Evolutionary conservation across 2,329 filamentous ascomycete genomes (phyloP), one percentile per base, ranked within the genome.

Genomic region (Zymoseptoria tritici): DNA sequence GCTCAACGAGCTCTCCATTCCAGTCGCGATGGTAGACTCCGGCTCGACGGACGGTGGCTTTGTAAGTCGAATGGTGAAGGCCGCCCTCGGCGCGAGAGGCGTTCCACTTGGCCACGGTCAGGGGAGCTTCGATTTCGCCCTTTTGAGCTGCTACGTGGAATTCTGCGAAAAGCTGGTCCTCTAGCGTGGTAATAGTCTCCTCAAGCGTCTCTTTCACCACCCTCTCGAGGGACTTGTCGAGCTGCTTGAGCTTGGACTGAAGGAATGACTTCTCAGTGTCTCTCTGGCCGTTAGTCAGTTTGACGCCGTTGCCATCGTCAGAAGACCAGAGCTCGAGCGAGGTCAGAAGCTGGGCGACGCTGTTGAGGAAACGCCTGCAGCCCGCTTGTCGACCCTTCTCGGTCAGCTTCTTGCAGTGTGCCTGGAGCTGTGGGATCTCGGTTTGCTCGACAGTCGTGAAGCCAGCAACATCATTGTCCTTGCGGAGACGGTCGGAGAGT

Each of bases 381-480:
- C 72, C 75, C 4, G 73, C 74, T 5, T 75, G 70, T 24, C 81
- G 74, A 7, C 77, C 77, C 29, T 73, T 71, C 57, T 82, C 79
- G 0, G 85, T 86, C 2, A 87, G 72, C 50, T 80, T 80, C 60
- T 79, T 80, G 57, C 83, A 85, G 63, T 88, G 84, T 0, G 74
- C 74, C 66, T 83, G 82, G 0, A 88, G 75, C 51, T 79, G 76
- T 1, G 84, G 84, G 2, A 87, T 77, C 66, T 71, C 84, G 0
- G 85, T 88, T 60, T 87, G 79, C 2, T 82, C 76, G 0, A 74
- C 49, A 3, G 74, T 70, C 1, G 71, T 70, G 67, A 86, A 88
- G 0, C 84, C 84, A 11, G 77, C 72, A 1, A 83, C 76, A 9
- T 73, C 65, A 1, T 75, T 72, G 57, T 88, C 84, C 51, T 81